phyloP scores from a whole-genome alignment of 2,329 filamentous ascomycete genomes.

The Aspergillus sp. region DNA sequence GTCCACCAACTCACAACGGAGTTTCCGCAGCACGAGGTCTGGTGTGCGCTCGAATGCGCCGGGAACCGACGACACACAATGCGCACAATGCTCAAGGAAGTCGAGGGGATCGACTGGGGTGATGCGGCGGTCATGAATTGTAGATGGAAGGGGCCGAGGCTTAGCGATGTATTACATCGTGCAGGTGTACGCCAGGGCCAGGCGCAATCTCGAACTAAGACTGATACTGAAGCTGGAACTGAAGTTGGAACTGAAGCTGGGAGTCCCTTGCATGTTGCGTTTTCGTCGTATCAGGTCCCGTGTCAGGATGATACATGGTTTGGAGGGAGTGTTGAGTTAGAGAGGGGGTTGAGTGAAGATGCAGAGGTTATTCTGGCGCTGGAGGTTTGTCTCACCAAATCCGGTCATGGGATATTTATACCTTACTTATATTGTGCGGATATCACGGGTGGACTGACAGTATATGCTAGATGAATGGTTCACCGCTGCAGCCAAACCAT shows the following conservation, averaged over 20 bases:
- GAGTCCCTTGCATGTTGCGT: conserved; percentile 51
- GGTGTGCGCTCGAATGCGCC: conserved; percentile 60
- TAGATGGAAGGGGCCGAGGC: conserved; percentile 54
- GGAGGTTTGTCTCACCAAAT: conserved; percentile 34
- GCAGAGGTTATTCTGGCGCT: conserved; percentile 51
- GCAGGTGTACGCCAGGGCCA: conserved; percentile 42
- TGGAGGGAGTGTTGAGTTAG: conserved; percentile 55
- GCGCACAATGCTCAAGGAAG: conserved; percentile 59
- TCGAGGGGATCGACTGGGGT: conserved; percentile 60
- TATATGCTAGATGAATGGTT: conserved; percentile 40
- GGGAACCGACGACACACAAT: conserved; percentile 62
- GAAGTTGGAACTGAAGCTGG: no score
- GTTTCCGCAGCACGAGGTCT: conserved; percentile 55
- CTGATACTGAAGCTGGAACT: no score
- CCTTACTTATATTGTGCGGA: not conserved
- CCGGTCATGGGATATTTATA: no score
- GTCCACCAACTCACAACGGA: conserved; percentile 47
- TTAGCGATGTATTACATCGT: conserved; percentile 52
- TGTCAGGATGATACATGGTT: conserved; percentile 61
- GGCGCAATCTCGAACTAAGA: no score
- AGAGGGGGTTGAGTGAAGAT: conserved; percentile 43
- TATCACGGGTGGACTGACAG: not conserved
- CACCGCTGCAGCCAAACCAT: conserved; percentile 42
- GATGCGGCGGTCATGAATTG: conserved; percentile 63
- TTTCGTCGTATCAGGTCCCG: conserved; percentile 54